Evolutionary conservation across 1,284 basidiomycete species (phyloP).

Genomic region (Microbotryum silenes-acaulis): DNA sequence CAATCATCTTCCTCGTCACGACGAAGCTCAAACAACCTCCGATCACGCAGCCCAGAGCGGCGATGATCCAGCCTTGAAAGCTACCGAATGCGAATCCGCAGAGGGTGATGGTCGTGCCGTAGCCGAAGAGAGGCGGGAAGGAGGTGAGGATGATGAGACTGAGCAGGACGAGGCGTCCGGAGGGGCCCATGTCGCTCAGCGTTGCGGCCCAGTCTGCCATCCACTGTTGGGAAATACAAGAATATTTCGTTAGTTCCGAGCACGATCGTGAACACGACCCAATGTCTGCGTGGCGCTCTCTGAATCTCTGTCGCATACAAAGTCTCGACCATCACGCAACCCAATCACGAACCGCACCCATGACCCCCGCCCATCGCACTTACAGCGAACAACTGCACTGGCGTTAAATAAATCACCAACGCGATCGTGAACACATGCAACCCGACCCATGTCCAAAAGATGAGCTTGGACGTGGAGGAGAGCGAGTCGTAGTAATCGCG

Average conservation of each 20-base stretch:
- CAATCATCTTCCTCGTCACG: constrained; percentile 12
- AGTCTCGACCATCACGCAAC: too few relatives aligned
- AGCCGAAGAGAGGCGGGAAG: constrained; percentile 70
- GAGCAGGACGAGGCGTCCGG: constrained; percentile 53
- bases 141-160: constrained; percentile 50
- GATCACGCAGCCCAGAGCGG: constrained; percentile 53
- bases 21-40: constrained; percentile 63
- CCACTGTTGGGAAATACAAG: constrained; percentile 45
- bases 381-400: constrained; percentile 49
- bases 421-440: constrained; percentile 21
- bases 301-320: neutral
- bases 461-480: neutral
- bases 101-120: constrained; percentile 56
- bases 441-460: constrained; percentile 16
- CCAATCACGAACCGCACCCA: too few relatives aligned
- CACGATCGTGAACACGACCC: neutral
- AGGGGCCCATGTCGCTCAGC: constrained; percentile 50
- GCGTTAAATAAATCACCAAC: constrained; percentile 51
- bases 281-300: neutral
- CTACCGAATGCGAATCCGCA: constrained; percentile 76
- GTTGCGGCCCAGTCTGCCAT: constrained; percentile 60
- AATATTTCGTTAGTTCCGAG: neutral
- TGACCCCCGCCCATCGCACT: neutral
- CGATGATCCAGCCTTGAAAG: constrained; percentile 57
- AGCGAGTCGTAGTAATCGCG: constrained; percentile 7